phyloP scores from a whole-genome alignment of 2,329 filamentous ascomycete species.

The Penicillium sp. region DNA sequence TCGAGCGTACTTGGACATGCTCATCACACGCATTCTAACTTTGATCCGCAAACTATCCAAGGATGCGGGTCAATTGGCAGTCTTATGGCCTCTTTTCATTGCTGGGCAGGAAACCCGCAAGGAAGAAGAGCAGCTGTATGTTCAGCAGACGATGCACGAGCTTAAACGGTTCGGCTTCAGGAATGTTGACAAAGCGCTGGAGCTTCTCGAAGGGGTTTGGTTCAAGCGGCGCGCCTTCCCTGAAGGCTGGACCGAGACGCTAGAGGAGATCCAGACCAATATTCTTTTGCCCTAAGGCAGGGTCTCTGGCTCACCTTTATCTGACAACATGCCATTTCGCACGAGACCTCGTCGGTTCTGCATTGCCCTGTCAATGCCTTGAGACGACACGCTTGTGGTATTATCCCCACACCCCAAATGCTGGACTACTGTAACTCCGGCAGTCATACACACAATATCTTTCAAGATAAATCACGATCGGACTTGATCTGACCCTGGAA shows the following conservation, averaged over 20 bases:
- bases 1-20: slow-evolving; percentile 28
- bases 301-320: neutral
- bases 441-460: neutral
- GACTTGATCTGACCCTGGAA: neutral
- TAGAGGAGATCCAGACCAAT: slow-evolving; percentile 36
- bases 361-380: too few species aligned
- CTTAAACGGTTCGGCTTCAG: slow-evolving; percentile 32
- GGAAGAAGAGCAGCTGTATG: slow-evolving; percentile 30
- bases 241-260: slow-evolving; percentile 34
- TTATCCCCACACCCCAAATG: neutral
- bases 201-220: slow-evolving; percentile 27
- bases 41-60: slow-evolving; percentile 34
- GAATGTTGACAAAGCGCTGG: slow-evolving; percentile 4
- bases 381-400: too few species aligned
- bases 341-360: too few species aligned
- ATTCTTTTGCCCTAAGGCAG: slow-evolving; percentile 32
- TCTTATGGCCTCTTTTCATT: slow-evolving; percentile 38
- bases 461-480: neutral
- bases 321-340: neutral
- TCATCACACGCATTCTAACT: slow-evolving; percentile 32
- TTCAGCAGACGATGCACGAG: slow-evolving; percentile 34
- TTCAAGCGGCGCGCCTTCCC: slow-evolving; percentile 37
- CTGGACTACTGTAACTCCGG: slow-evolving; percentile 3
- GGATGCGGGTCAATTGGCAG: slow-evolving; percentile 36
- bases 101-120: slow-evolving; percentile 36